Evolutionary conservation across 306 rosid species (phyloP), one percentile per base, ranked within the genome.

Genomic region (Cicer judaicum): DNA sequence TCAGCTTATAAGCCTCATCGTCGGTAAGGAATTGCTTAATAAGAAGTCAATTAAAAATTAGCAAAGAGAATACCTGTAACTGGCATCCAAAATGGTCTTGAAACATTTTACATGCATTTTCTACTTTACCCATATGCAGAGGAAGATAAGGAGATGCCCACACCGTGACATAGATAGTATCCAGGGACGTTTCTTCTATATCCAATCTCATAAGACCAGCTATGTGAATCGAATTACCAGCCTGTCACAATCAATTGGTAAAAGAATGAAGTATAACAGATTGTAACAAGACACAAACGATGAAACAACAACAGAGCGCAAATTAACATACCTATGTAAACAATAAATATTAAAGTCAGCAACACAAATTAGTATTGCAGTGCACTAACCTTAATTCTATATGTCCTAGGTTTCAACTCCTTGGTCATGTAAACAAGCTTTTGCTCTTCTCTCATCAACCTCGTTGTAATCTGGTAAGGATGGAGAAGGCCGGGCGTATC

Each of bases 91-190:
- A 91, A 86, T 94, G 96, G 29, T 90, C 87, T 70, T 91, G 85
- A 10, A 74, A 70, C 82, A 94, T 87, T 81, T 82, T 82, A 64
- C 41, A 1, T 53, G 96, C 88, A 79, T 88, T 91, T 82, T 91
- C 96, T 4, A 84, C 74, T 85, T 91, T 94, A 15, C 98, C 97
- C 98, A 94, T 86, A 82, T 94, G 98, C 57, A 94, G 78, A 36
- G 93, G 96, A 77, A 91, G 96, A 80, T 87, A 86, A 75, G 89
- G 85, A 73, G 98, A 94, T 18, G 98, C 97, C 98, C 97, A 94
- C 29, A 88, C 95, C 0, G 94, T 88, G 68, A 94, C 82, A 76
- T 91, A 94, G 18, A 94, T 80, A 48, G 97, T 81, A 24, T 88
- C 95, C 42, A 76, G 66, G 0, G 90, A 79, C 18, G 87, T 82